These are phyloP conservation scores for Pittosporum tobira DNA, from an alignment of 129 eudicot genomes.

Conservation along the genomic window DNA sequence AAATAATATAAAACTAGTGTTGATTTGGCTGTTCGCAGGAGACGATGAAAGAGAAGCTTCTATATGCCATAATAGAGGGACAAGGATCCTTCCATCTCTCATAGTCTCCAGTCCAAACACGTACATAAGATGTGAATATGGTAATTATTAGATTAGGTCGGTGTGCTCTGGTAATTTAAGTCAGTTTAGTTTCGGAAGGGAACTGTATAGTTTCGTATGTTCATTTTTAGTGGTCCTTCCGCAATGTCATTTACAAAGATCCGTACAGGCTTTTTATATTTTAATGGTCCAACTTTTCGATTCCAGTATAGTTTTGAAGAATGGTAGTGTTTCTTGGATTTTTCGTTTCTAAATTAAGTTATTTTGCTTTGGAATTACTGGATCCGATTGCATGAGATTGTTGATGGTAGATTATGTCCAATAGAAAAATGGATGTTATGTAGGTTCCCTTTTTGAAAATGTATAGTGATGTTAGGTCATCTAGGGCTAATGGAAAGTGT, in stretches of 20 bases:
- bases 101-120: constrained; percentile 15
- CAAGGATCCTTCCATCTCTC: constrained; percentile 98
- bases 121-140: constrained; percentile 48
- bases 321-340: background rate
- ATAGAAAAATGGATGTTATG: too few relatives aligned
- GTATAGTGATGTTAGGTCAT: too few relatives aligned
- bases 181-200: constrained; percentile 13
- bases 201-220: constrained; percentile 12
- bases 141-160: constrained; percentile 44
- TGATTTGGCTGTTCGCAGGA: constrained; percentile 36
- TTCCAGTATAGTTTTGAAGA: background rate
- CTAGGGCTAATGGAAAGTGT: too few relatives aligned
- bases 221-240: background rate
- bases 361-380: too few relatives aligned
- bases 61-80: constrained; percentile 86
- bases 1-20: background rate
- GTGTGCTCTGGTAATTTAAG: constrained; percentile 18
- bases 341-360: too few relatives aligned
- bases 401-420: too few relatives aligned
- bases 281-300: too few relatives aligned
- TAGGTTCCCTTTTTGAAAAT: too few relatives aligned
- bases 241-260: background rate
- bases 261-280: constrained; percentile 8
- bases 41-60: constrained; percentile 76
- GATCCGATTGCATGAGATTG: too few relatives aligned